Conservation (phyloP, 768 basidiomycete species). For the Xerocomus potaroensis region DNA sequence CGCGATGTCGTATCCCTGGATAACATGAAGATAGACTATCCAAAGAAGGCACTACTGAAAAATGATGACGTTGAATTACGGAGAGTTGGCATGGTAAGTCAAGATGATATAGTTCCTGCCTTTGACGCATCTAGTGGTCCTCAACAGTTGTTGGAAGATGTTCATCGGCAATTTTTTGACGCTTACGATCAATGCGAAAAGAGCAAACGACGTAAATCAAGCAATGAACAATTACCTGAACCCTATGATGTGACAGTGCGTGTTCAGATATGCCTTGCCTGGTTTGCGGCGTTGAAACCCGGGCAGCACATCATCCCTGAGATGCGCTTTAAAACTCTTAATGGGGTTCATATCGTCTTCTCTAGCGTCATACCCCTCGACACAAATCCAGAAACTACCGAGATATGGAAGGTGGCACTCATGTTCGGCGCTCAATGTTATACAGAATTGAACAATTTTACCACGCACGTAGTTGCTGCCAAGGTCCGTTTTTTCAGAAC, state of each 20-base stretch:
- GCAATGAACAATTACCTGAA: constrained; percentile 27
- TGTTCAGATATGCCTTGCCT: constrained; percentile 6
- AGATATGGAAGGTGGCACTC: constrained; percentile 81
- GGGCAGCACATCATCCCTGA: constrained; percentile 77
- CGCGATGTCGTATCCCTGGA: constrained; percentile 16
- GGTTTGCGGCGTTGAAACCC: constrained; percentile 1
- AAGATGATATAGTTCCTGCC: not conserved
- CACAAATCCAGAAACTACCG: constrained; percentile 69
- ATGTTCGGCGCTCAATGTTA: constrained; percentile 86
- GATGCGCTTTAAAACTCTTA: constrained; percentile 72
- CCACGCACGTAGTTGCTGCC: constrained; percentile 91
- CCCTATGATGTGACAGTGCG: constrained; percentile 76
- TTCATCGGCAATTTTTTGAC: constrained; percentile 74
- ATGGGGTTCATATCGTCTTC: constrained; percentile 80
- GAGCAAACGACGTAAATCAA: constrained; percentile 26
- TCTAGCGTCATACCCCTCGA: constrained; percentile 95
- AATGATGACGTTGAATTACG: constrained; percentile 82
- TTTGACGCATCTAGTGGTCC: not conserved
- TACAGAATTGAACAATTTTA: constrained; percentile 55
- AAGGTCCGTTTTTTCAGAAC: constrained; percentile 49
- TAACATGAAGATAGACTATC: constrained; percentile 39
- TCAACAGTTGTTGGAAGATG: constrained; percentile 68
- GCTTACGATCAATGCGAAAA: constrained; percentile 49
- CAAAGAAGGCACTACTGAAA: constrained; percentile 74
- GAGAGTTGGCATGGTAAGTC: constrained; percentile 66